Conservation (phyloP, 2,329 filamentous ascomycete genomes). For the Diaporthe citrichinensis region DNA sequence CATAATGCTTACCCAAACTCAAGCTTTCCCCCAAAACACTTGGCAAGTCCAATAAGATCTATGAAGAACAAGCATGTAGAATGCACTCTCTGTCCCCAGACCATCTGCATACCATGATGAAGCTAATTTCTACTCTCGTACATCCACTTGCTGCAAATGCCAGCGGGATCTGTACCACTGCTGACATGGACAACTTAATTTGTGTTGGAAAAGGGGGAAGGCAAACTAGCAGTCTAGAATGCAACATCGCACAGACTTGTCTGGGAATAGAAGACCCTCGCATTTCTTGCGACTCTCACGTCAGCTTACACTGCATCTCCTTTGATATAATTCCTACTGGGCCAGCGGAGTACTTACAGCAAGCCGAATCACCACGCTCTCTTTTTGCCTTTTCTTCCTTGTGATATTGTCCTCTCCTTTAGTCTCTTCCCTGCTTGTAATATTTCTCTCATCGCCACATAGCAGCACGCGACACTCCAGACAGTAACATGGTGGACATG, state of each 20-base stretch:
- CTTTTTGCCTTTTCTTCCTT: neutral
- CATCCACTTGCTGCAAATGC: too few relatives aligned
- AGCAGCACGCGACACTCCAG: neutral
- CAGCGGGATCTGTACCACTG: slow-evolving; percentile 4
- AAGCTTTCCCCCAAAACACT: neutral
- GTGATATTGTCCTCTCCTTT: neutral
- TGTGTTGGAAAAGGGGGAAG: neutral
- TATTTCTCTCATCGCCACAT: neutral
- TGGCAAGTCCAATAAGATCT: neutral
- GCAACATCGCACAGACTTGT: slow-evolving; percentile 3
- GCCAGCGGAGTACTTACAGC: neutral
- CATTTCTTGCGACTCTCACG: slow-evolving; percentile 14
- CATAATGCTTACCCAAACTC: neutral
- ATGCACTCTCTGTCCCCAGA: neutral
- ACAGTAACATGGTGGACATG: slow-evolving; percentile 7
- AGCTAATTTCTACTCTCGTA: neutral
- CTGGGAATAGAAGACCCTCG: neutral
- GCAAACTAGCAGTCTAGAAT: neutral
- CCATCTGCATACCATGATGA: neutral
- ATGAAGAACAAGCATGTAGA: neutral
- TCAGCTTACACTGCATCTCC: neutral
- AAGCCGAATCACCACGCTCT: neutral
- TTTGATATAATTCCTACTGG: slow-evolving; percentile 4
- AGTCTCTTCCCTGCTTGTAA: neutral
- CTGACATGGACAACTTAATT: neutral